Evolutionary conservation across 2,329 filamentous ascomycete species (phyloP), one percentile per base, ranked within the genome.

Genomic region (Macrophomina tecta): DNA sequence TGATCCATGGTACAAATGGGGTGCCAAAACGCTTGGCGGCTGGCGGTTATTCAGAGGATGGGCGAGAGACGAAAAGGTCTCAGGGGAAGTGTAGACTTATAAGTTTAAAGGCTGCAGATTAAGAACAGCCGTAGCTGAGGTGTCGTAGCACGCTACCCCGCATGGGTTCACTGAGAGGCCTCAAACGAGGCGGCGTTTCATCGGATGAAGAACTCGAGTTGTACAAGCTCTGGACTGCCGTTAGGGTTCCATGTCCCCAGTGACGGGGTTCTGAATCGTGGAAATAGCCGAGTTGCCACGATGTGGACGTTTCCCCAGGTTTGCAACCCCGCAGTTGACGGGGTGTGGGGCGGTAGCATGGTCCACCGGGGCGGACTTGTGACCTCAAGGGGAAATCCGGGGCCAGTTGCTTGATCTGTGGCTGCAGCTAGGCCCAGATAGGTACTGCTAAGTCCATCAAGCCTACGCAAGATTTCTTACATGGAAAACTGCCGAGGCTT

Each of bases 271-370:
- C n/a, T 48, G 58, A 30, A 62, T 62, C n/a, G 45, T 45, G 45
- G 16, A 14, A 30, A 49, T 36, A 49, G 18, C 58, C 30, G 58
- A 51, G 46, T 48, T 45, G 40, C 45, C 58, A 49, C 58, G 32
- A 28, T 38, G 7, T 16, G 45, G 30, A 62, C 11, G 32, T 16
- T 48, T 38, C 58, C 58, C 58, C 58, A 49, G 58, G n/a, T 62
- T 62, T 49, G n/a, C 18, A 16, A 62, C 58, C 58, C 58, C 58
- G 58, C 58, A 62, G 56, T 36, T 49, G 42, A 45, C 42, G 42
- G 58, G 18, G 28, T 12, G 42, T 12, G 56, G 28, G 32, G 32
- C 58, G 58, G 58, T 7, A 48, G 32, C 30, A 49, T 40, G 42
- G 5, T 14, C 36, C 23, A 23, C 9, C 12, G 30, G 32, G 36